Percentiles rank a stretch among this genome's conserved stretches.
phyloP scores from a whole-genome alignment of 208 protist species.

The Lotmaria passim region DNA sequence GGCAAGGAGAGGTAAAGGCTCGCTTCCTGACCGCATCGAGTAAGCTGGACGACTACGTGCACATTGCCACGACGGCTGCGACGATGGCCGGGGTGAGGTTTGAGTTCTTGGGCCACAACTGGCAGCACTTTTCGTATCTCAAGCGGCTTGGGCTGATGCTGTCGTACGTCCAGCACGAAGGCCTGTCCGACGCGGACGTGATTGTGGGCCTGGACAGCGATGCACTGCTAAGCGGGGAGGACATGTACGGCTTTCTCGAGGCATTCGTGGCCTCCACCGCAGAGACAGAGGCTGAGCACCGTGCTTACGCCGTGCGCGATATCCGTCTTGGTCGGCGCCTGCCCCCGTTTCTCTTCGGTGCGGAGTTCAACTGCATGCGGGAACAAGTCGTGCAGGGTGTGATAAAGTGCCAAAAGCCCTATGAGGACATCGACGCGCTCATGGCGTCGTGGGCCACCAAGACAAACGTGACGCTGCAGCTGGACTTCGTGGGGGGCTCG shows the following conservation, averaged over 20 bases:
- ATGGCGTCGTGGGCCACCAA: not conserved
- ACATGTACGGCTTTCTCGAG: conserved; percentile 12
- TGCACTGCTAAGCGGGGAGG: conserved; percentile 13
- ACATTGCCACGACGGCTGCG: conserved; percentile 17
- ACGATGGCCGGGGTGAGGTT: conserved; percentile 19
- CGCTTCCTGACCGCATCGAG: conserved; percentile 14
- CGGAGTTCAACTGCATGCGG: conserved; percentile 18
- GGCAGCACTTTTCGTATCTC: conserved; percentile 6
- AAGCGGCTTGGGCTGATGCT: conserved; percentile 14
- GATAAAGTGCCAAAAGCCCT: not conserved
- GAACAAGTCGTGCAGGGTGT: conserved; percentile 1
- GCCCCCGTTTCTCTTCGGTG: conserved; percentile 2
- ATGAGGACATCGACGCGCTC: not conserved
- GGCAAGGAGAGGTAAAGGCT: not conserved
- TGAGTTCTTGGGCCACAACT: conserved; percentile 9
- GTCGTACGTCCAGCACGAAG: conserved; percentile 9
- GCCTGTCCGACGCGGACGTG: conserved; percentile 17
- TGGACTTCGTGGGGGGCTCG: not conserved
- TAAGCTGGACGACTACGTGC: conserved; percentile 15
- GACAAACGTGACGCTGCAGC: conserved; percentile 1
- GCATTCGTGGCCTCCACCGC: conserved; percentile 17
- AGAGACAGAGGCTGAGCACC: conserved; percentile 13
- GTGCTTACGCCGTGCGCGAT: conserved; percentile 11
- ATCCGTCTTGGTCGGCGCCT: conserved; percentile 7
- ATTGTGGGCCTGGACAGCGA: conserved; percentile 24